Evolutionary conservation across 768 basidiomycete genomes (phyloP).

Genomic region (Dioszegia aurantiaca): DNA sequence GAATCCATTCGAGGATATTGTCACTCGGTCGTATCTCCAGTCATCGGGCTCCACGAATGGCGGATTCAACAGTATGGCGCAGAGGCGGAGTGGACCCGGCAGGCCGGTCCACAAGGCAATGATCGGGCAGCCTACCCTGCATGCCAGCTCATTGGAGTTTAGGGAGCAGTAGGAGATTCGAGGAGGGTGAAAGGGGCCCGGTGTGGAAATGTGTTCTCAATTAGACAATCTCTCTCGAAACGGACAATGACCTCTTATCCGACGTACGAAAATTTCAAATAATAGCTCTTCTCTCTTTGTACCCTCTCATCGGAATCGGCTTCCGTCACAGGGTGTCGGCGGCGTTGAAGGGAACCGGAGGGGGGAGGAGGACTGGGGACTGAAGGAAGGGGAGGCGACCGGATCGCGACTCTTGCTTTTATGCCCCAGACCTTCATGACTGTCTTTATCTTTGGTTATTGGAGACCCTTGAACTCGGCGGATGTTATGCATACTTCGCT

Average conservation of each 20-base stretch:
- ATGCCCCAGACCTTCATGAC: too few species aligned
- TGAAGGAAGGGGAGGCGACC: background rate
- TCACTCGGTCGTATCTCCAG: constrained; percentile 42
- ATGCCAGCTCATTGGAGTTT: constrained; percentile 49
- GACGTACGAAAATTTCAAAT: too few species aligned
- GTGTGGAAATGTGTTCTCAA: too few species aligned
- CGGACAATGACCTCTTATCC: constrained; percentile 10
- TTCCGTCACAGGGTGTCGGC: too few species aligned
- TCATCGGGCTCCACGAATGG: constrained; percentile 23
- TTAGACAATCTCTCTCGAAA: constrained; percentile 7
- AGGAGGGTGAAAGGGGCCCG: background rate
- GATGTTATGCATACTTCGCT: too few species aligned
- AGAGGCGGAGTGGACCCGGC: constrained; percentile 26
- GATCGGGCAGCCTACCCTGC: constrained; percentile 47
- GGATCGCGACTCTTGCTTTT: too few species aligned
- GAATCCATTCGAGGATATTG: constrained; percentile 51
- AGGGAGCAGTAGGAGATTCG: constrained; percentile 32
- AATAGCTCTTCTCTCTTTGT: background rate
- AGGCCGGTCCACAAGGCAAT: constrained; percentile 45
- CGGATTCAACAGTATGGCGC: constrained; percentile 2
- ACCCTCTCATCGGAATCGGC: too few species aligned
- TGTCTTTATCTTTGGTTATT: too few species aligned
- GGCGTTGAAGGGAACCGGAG: too few species aligned
- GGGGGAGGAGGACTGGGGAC: background rate
- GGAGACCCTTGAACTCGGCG: too few species aligned